A percentile compares a stretch with the other conserved stretches of the same genome.
Evolutionary conservation across 805 yeast genomes (phyloP).

Genomic region (Maudiozyma bulderi): DNA sequence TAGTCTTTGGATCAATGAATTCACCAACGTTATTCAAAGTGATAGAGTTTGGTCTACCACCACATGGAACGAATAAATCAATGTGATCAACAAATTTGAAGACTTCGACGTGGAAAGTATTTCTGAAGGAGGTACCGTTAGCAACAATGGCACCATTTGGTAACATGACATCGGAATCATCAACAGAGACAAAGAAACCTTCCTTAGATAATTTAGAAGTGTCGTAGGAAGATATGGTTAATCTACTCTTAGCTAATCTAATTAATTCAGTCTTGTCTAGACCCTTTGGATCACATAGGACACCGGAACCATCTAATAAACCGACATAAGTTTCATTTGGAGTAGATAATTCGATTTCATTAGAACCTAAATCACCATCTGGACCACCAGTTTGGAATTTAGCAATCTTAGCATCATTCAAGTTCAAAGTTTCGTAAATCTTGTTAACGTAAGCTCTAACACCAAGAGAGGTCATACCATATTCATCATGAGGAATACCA

Average conservation of each 20-base stretch:
- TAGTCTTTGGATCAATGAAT: constrained; percentile 66
- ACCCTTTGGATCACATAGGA: constrained; percentile 84
- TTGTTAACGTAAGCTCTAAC: constrained; percentile 87
- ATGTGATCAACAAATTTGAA: constrained; percentile 55
- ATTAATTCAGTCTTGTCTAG: constrained; percentile 69
- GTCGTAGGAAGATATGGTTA: constrained; percentile 65
- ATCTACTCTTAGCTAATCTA: constrained; percentile 68
- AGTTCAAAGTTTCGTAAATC: constrained; percentile 66
- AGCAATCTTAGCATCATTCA: constrained; percentile 48
- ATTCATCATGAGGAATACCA: constrained; percentile 96
- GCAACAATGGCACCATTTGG: constrained; percentile 68
- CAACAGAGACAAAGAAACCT: constrained; percentile 80
- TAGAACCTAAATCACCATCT: constrained; percentile 95
- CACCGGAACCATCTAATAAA: constrained; percentile 93
- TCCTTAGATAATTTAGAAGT: constrained; percentile 51
- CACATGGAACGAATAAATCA: constrained; percentile 93
- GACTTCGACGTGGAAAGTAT: constrained; percentile 72
- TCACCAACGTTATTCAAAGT: constrained; percentile 71
- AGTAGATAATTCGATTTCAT: constrained; percentile 80
- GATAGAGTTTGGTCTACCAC: constrained; percentile 96
- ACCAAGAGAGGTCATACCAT: constrained; percentile 94
- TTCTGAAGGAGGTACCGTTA: constrained; percentile 85
- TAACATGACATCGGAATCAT: constrained; percentile 66
- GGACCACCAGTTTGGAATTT: constrained; percentile 98
- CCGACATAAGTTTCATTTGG: constrained; percentile 73